Conservation (phyloP, 805 yeast genomes). For the Yarrowia yakushimensis region DNA sequence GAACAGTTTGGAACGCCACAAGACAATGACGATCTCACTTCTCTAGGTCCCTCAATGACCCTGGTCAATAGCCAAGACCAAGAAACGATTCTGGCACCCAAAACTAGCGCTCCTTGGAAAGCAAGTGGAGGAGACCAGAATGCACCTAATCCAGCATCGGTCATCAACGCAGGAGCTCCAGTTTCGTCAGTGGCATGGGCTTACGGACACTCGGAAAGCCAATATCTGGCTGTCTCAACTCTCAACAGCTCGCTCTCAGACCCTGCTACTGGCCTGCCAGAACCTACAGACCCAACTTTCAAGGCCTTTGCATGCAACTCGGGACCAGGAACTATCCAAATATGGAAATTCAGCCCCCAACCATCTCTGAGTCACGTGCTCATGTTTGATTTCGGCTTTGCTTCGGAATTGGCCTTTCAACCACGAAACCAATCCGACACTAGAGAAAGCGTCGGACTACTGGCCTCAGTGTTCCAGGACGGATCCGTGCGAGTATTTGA, state of each 20-base stretch:
- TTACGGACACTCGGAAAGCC: conserved; percentile 33
- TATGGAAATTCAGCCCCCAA: background rate
- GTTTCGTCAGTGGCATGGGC: conserved; percentile 56
- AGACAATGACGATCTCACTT: background rate
- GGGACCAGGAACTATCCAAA: conserved; percentile 33
- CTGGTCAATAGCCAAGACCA: background rate
- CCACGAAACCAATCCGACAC: conserved; percentile 28
- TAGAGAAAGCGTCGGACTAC: background rate
- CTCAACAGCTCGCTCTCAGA: conserved; percentile 39
- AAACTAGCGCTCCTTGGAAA: background rate
- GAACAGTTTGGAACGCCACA: background rate
- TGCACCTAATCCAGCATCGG: conserved; percentile 39
- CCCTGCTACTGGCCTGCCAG: conserved; percentile 39
- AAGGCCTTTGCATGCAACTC: conserved; percentile 23
- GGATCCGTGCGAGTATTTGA: conserved; percentile 53
- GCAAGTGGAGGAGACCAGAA: background rate
- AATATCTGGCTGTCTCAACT: conserved; percentile 51
- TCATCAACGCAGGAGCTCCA: conserved; percentile 50
- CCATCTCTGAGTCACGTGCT: conserved; percentile 33
- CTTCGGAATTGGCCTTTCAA: conserved; percentile 34
- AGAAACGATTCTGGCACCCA: background rate
- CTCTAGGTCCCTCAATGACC: background rate
- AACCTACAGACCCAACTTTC: conserved; percentile 30
- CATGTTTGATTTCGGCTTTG: conserved; percentile 37
- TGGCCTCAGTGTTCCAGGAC: conserved; percentile 55